A percentile compares a stretch with the other conserved stretches of the same genome.
phyloP scores from a whole-genome alignment of 176 grass and related monocot species.

The Neostapfia colusana region DNA sequence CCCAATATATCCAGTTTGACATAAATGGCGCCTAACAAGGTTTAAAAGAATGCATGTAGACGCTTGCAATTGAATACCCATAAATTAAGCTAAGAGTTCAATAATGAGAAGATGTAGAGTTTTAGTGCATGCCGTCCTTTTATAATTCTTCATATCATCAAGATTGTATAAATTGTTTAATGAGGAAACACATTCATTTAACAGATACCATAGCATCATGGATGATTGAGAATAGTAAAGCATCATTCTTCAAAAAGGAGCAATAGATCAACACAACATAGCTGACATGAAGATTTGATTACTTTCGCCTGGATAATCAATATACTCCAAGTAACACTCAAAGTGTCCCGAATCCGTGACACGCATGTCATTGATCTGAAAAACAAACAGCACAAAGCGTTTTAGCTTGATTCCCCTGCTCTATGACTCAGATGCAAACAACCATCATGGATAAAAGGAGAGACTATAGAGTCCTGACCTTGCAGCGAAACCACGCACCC shows the following conservation, averaged over 20 bases:
- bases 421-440: constrained; percentile 2
- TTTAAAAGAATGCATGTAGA: background rate
- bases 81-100: background rate
- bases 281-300: constrained; percentile 31
- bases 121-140: background rate
- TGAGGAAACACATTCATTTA: background rate
- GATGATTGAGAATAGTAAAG: background rate
- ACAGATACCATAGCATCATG: background rate
- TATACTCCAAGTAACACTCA: constrained; percentile 55
- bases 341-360: constrained; percentile 16
- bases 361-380: constrained; percentile 49
- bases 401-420: background rate
- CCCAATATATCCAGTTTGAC: background rate
- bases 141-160: constrained; percentile 5
- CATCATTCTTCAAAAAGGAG: background rate
- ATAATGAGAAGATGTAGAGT: constrained; percentile 15
- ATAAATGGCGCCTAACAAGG: background rate
- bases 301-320: constrained; percentile 64
- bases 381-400: background rate
- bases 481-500: constrained; percentile 74
- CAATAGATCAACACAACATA: constrained; percentile 7
- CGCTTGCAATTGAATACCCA: background rate
- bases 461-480: constrained; percentile 35
- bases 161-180: background rate
- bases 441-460: background rate